Conservation (phyloP, 2,329 filamentous ascomycete genomes). For the Venturia carpophila region DNA sequence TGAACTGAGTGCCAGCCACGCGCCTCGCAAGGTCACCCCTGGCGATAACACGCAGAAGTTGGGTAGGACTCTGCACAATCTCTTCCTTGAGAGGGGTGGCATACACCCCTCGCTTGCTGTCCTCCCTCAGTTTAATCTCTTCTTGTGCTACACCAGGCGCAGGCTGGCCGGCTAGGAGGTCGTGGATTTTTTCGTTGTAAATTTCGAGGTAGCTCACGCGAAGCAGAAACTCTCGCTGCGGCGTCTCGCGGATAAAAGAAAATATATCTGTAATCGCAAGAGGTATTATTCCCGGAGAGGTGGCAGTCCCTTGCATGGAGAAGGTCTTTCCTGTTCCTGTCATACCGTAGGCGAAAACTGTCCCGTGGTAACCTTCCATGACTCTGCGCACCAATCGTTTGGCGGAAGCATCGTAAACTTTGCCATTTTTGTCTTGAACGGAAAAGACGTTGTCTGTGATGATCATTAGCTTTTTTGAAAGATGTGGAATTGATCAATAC, state of each 20-base stretch:
- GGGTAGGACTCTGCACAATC: slow-evolving; percentile 95
- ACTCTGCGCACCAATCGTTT: slow-evolving; percentile 91
- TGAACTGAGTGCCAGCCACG: slow-evolving; percentile 94
- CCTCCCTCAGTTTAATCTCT: slow-evolving; percentile 94
- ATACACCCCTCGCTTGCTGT: slow-evolving; percentile 93
- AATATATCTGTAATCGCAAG: slow-evolving; percentile 98
- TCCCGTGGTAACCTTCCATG: slow-evolving; percentile 98
- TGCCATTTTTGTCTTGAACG: slow-evolving; percentile 85
- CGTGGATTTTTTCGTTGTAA: slow-evolving; percentile 96
- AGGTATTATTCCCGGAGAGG: slow-evolving; percentile 91
- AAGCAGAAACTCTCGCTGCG: slow-evolving; percentile 84
- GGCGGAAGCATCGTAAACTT: slow-evolving; percentile 88
- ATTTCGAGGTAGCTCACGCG: slow-evolving; percentile 98
- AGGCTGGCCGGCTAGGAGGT: slow-evolving; percentile 59
- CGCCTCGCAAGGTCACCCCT: slow-evolving; percentile 84
- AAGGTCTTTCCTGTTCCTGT: slow-evolving; percentile 98
- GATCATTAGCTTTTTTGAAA: background rate
- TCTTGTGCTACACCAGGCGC: slow-evolving; percentile 53
- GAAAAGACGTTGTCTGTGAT: slow-evolving; percentile 86
- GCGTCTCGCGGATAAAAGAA: slow-evolving; percentile 96
- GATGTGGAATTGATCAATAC: slow-evolving; percentile 25
- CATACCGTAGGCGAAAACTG: slow-evolving; percentile 98
- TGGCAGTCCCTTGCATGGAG: slow-evolving; percentile 97
- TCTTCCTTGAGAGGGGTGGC: slow-evolving; percentile 94
- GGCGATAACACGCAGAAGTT: slow-evolving; percentile 88